Base-by-base conservation (phyloP, 345 rosid species). In the Linum tenue region DNA sequence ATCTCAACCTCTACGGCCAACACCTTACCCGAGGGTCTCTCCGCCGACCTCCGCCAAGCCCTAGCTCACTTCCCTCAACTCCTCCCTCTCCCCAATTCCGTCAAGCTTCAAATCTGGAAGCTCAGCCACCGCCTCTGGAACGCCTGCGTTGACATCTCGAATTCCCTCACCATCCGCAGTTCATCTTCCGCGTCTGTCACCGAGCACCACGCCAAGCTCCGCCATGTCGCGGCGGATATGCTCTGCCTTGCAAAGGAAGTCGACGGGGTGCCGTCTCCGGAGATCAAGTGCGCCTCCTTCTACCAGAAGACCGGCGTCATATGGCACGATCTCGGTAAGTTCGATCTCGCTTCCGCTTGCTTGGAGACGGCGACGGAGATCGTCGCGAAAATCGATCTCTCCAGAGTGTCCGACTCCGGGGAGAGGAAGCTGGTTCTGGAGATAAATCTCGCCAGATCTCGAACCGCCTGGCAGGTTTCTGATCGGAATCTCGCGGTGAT, bases 121-220 rank as follows among this genome's bases (percentile, higher is more conserved):
- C 90, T 88, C 72, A 83, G 95, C 70, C 90, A 85, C 72, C 89
- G 95, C 64, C 91, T 94, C 64, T 94, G 99, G 96, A 94, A 91
- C 74, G 80, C 99, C 64, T 94, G 95, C 65, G 96, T 94, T 61
- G 95, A 94, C 78, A 84, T 80, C 66, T 82, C 90, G 68, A 94
- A 94, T 58, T 74, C 85, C 40, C 79, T 79, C 16, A 44, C 81
- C 65, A 71, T 81, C 66, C 70, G 73, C 55, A 71, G 78, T 36
- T 78, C 87, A 14, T 65, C 82, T 58, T 10, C 69, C 38, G 55
- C 61, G 39, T 71, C 73, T 5, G 31, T 74, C 43, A 74, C 67
- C 55, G 62, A 59, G 72, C 58, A 66, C 17, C 78, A 70, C 71
- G 86, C 91, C 16, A 67, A 38, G 56, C 89, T 87, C 66, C 84